phyloP scores from a whole-genome alignment of 768 basidiomycete species.

The Scleroderma bovista region DNA sequence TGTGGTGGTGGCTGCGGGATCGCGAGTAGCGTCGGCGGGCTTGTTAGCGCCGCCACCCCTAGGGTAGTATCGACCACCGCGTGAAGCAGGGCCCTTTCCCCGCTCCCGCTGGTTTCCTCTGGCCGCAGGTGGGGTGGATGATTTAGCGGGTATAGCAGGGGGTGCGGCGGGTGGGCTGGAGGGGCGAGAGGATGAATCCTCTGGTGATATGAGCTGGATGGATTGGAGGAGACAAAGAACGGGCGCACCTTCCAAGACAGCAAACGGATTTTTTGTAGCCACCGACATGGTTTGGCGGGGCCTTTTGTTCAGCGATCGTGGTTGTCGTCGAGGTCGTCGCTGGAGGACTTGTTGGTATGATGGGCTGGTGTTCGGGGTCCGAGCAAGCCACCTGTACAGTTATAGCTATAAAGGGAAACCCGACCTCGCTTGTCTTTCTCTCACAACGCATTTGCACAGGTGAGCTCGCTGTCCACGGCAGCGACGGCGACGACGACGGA shows the following conservation, averaged over 20 bases:
- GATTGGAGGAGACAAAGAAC: neutral
- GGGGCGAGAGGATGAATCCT: constrained; percentile 39
- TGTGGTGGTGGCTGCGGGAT: constrained; percentile 31
- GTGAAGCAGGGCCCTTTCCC: constrained; percentile 56
- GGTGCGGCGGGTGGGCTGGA: constrained; percentile 32
- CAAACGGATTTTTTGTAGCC: constrained; percentile 83
- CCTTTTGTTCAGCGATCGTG: constrained; percentile 36
- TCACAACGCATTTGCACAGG: constrained; percentile 60
- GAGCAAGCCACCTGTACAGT: constrained; percentile 43
- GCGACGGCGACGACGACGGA: neutral
- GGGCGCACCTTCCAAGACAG: constrained; percentile 66
- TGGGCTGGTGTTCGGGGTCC: constrained; percentile 37
- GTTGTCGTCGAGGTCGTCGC: too few relatives aligned
- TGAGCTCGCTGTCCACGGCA: constrained; percentile 25
- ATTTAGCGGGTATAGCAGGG: constrained; percentile 23
- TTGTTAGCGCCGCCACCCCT: constrained; percentile 51
- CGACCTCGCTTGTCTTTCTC: neutral
- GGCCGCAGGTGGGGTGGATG: constrained; percentile 34
- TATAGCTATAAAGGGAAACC: constrained; percentile 22
- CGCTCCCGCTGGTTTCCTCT: constrained; percentile 41
- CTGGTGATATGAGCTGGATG: constrained; percentile 24
- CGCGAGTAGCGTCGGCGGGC: constrained; percentile 25
- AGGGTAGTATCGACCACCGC: constrained; percentile 64
- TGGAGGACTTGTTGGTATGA: neutral
- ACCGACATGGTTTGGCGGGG: constrained; percentile 83